Evolutionary conservation across 192 early-diverging fungal genomes (phyloP), one percentile per base, ranked within the genome.

Genomic region (Chytriomyces sp.): DNA sequence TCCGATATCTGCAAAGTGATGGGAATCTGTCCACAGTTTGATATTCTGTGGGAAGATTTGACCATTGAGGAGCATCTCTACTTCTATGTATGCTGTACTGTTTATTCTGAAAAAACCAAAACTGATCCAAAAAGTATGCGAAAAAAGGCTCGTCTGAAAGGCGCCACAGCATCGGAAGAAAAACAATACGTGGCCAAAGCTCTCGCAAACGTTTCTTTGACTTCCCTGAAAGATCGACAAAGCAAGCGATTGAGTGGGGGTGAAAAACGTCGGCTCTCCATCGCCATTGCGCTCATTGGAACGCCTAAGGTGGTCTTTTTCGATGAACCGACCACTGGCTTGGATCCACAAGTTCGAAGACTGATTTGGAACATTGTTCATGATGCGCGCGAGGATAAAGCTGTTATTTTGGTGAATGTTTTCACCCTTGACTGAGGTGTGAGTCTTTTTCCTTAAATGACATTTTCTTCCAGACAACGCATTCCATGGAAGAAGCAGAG

Each of bases 401-500:
- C 91, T 43, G 88, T 93, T 50, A 69, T 93, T 20, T 75, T 88
- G 72, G 79, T 83, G 20, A 45, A 61, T 84, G 66, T 47, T 48
- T 67, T 6, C 20, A 11, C 23, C 88, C 90, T 6, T 84, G 89
- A 64, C 18, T 24, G 92, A 87, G 35, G 35, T 35, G 35, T 35
- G 1, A 35, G 35, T 35, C 0, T 35, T 26, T 77, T 35, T 24
- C 20, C 24, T 16, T 48, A 28, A 2, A 18, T 24, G 5, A 11
- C 23, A 45, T 43, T 16, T 18, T 50, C 59, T 69, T 48, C 18
- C 46, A 88, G 78, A 94, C 91, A 7, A 92, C 91, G 6, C 91
- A 92, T 67, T 87, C 85, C 5, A 92, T 92, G 91, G 90, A 94
- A 74, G 93, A 94, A 82, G 93, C 92, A 63, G 93, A 94, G 75